These are phyloP conservation scores for Ilex aquifolium DNA, from an alignment of 257 asterid species.

Conservation along the genomic window DNA sequence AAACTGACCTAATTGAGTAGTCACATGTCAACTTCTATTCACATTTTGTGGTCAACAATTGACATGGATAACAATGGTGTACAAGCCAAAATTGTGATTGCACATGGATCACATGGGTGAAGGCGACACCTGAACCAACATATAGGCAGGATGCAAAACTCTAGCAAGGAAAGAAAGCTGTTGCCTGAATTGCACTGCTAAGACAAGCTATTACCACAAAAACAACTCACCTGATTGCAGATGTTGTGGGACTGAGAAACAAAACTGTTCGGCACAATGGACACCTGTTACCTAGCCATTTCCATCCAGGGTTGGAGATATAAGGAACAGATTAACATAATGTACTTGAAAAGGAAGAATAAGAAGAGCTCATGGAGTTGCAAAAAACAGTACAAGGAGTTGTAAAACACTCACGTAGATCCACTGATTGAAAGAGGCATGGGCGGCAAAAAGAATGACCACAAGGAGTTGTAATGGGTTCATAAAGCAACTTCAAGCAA, in stretches of 20 bases:
- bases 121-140: no score
- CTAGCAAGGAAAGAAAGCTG: no score
- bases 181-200: no score
- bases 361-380: neutral
- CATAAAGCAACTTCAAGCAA: constrained; percentile 80
- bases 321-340: neutral
- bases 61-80: no score
- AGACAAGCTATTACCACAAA: neutral
- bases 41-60: no score
- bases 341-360: constrained; percentile 3
- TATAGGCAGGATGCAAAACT: no score
- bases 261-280: constrained; percentile 95
- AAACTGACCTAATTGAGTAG: no score
- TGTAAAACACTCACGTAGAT: constrained; percentile 52
- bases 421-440: constrained; percentile 95
- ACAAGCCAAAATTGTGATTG: no score
- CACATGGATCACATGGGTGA: no score
- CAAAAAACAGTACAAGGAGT: neutral
- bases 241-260: constrained; percentile 70
- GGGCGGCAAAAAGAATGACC: constrained; percentile 98
- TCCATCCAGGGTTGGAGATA: neutral
- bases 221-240: constrained; percentile 74
- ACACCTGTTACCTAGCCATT: constrained; percentile 69
- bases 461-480: constrained; percentile 94
- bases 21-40: no score